Conservation (phyloP, 2,329 filamentous ascomycete species). For the Colletotrichum tropicale region DNA sequence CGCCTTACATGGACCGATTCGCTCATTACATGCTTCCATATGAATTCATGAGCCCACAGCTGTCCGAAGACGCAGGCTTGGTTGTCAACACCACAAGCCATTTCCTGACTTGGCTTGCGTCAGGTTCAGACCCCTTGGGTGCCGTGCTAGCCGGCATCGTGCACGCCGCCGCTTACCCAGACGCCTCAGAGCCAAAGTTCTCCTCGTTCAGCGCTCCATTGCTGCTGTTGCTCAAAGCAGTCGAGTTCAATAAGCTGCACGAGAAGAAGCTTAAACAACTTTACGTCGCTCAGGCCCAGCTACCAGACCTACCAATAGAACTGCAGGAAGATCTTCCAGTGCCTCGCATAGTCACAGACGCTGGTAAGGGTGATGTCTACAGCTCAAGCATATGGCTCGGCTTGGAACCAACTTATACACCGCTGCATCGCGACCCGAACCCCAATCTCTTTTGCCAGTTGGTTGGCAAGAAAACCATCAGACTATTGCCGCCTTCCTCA, state of each 20-base stretch:
- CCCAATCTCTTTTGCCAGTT: constrained; percentile 92
- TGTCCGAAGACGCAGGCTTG: background rate
- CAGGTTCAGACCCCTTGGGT: constrained; percentile 27
- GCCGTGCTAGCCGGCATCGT: constrained; percentile 34
- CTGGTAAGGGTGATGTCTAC: constrained; percentile 85
- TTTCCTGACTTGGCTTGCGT: constrained; percentile 20
- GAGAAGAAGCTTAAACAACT: constrained; percentile 44
- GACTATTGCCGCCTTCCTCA: constrained; percentile 68
- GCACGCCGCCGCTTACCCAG: constrained; percentile 26
- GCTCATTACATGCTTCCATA: constrained; percentile 28
- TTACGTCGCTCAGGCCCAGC: constrained; percentile 84
- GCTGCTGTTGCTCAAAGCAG: constrained; percentile 64
- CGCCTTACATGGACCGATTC: constrained; percentile 24
- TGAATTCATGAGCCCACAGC: constrained; percentile 29
- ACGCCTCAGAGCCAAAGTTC: constrained; percentile 43
- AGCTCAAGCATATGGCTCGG: constrained; percentile 88
- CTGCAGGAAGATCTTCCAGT: constrained; percentile 71
- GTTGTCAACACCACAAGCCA: background rate
- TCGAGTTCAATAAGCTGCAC: constrained; percentile 48
- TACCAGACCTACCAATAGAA: constrained; percentile 68
- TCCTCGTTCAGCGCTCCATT: constrained; percentile 66
- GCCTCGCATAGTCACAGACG: constrained; percentile 65
- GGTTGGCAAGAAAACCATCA: constrained; percentile 71
- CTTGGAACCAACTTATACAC: constrained; percentile 84
- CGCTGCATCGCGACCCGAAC: constrained; percentile 91